Evolutionary conservation across 371 early-diverging fungal genomes (phyloP).

Genomic region (Actinomortierella ambigua): DNA sequence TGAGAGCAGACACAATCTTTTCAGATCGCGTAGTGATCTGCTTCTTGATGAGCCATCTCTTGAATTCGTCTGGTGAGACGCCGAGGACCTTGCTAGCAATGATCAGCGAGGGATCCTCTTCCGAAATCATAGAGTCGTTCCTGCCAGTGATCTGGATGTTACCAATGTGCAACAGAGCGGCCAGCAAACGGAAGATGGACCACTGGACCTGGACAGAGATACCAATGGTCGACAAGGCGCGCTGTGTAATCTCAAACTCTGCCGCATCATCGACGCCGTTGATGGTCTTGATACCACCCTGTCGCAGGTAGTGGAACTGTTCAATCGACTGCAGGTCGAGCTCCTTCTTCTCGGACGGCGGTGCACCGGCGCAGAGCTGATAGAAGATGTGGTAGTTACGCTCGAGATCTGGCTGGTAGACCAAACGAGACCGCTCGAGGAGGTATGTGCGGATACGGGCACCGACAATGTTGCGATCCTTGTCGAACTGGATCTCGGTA

Average conservation of each 20-base stretch:
- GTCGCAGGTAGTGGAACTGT: slow-evolving; percentile 87
- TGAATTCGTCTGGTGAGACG: slow-evolving; percentile 75
- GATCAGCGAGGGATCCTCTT: slow-evolving; percentile 72
- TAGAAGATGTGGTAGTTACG: slow-evolving; percentile 99
- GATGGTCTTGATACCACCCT: slow-evolving; percentile 83
- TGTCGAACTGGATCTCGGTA: slow-evolving; percentile 92
- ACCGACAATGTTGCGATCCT: slow-evolving; percentile 85
- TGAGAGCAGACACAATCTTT: slow-evolving; percentile 81
- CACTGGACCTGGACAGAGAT: slow-evolving; percentile 84
- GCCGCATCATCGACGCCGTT: slow-evolving; percentile 89
- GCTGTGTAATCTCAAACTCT: slow-evolving; percentile 89
- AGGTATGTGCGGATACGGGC: slow-evolving; percentile 97
- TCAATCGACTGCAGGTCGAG: slow-evolving; percentile 76
- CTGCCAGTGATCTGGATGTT: slow-evolving; percentile 85
- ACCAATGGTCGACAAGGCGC: slow-evolving; percentile 85
- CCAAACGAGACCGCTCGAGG: slow-evolving; percentile 96
- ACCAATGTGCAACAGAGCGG: slow-evolving; percentile 92
- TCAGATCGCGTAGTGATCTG: slow-evolving; percentile 89
- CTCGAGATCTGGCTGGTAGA: slow-evolving; percentile 92
- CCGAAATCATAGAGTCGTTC: slow-evolving; percentile 70
- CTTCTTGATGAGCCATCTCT: slow-evolving; percentile 88
- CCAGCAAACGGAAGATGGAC: slow-evolving; percentile 88
- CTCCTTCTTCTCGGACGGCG: slow-evolving; percentile 79
- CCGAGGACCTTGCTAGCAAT: slow-evolving; percentile 75
- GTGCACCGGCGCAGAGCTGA: slow-evolving; percentile 90